A percentile compares a stretch with the other conserved stretches of the same genome.
phyloP scores from a whole-genome alignment of 176 grass and related monocot genomes.

The Panicum miliaceum region DNA sequence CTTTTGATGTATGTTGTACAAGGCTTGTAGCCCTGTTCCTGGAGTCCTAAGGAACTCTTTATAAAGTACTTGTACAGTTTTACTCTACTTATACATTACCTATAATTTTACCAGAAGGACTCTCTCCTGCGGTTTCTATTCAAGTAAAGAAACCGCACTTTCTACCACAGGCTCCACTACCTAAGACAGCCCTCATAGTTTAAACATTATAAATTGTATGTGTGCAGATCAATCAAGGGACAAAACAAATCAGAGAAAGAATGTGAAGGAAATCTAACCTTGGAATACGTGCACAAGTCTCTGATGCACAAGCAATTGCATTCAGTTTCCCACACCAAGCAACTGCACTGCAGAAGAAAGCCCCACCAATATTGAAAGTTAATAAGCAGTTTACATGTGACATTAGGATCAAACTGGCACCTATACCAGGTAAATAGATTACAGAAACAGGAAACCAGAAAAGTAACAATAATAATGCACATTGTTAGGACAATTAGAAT shows the following conservation, averaged over 20 bases:
- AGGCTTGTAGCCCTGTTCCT: background rate
- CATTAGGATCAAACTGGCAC: background rate
- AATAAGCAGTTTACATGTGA: constrained; percentile 6
- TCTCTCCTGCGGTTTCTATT: background rate
- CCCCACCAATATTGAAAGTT: background rate
- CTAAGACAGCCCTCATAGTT: constrained; percentile 1
- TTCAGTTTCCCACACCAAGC: constrained; percentile 93
- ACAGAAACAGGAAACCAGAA: constrained; percentile 14
- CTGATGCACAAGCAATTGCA: constrained; percentile 88
- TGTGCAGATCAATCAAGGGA: background rate
- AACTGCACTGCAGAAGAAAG: constrained; percentile 63
- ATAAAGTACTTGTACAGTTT: background rate
- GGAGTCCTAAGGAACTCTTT: background rate
- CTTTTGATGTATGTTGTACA: background rate
- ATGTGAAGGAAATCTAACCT: constrained; percentile 52
- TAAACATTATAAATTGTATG: background rate
- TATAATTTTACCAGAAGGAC: background rate
- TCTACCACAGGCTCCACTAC: background rate
- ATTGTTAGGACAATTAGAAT: background rate
- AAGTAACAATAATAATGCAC: constrained; percentile 7
- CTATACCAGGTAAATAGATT: constrained; percentile 30
- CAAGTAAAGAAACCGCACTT: background rate
- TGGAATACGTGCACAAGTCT: constrained; percentile 90
- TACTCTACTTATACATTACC: background rate
- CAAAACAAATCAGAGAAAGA: constrained; percentile 11